Base-by-base conservation (phyloP, 371 early-diverging fungal species). In the Mucor velutinosus region DNA sequence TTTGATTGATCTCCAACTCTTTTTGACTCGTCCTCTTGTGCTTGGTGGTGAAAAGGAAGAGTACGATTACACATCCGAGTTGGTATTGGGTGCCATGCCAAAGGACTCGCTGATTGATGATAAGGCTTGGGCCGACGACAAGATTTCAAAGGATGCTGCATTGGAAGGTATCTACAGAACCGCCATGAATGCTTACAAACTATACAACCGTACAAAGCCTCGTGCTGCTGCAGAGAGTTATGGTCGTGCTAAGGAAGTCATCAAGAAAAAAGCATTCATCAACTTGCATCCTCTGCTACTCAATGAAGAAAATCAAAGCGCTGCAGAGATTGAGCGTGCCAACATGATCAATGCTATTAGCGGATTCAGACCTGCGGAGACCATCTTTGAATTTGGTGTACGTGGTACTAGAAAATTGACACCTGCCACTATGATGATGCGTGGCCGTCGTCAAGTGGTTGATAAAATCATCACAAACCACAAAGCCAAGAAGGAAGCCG, bases 371-470 rank as follows among this genome's bases (percentile, higher is more conserved):
- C 95, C 96, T 8, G 70, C 84, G 8, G 94, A 97, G 85, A 97
- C 97, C 1, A 91, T 98, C 45, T 98, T 98, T 76, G 98, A 98
- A 73, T 86, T 95, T 43, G 94, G 93, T 32, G 84, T 85, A 41
- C 87, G 94, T 64, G 97, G 97, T 32, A 74, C 79, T 45, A 94
- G 90, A 70, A 87, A 93, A 27, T 62, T 89, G 14, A 84, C 89
- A 4, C 83, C 88, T 14, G 93, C 94, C 8, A 84, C 90, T 0
- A 63, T 86, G 12, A 75, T 95, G 60, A 95, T 97, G 95, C 86
- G 89, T 58, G 84, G 87, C 12, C 90, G 96, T 58, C 89, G 97
- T 51, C 76, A 77, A 30, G 80, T 81, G 12, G 83, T 92, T 6
- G 85, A 77, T 59, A 75, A 81, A 15, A 73, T 83, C 12, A 96